Base-by-base conservation (phyloP, 1,284 basidiomycete genomes). In the Puccinia polysora region DNA sequence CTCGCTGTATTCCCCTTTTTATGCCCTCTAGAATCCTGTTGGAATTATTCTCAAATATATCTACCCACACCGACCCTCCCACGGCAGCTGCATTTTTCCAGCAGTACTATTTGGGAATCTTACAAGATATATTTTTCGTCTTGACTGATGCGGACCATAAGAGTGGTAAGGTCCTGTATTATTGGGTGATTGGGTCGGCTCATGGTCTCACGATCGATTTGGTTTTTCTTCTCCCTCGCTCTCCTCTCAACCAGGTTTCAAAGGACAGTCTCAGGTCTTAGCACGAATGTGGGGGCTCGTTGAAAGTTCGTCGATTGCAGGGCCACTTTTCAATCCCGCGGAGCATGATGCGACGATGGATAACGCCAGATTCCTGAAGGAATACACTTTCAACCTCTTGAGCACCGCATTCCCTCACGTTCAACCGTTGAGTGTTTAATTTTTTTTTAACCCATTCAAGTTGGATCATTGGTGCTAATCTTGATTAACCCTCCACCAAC, bases 121-220 rank as follows among this genome's bases (percentile, higher is more conserved):
- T 97, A 55, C 94, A 96, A 78, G 96, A 98, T 80, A 91, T 92
- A 73, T 96, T 98, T 85, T 97, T 89, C 78, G 95, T 98, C 59
- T 85, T 98, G 65, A 98, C 95, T 30, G 95, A 98, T 79, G 88
- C 95, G 14, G 95, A 97, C 81, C 95, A 98, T 84, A 97, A 98
- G 87, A 92, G 90, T 78, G 94, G 83, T 73, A 64, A 49, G 70
- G 14, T 18, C 20, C n/a, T n/a, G n/a, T 25, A 5, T 40, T 28
- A 25, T n/a, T 23, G 4, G n/a, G n/a, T n/a, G n/a, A n/a, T n/a
- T n/a, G n/a, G n/a, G n/a, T n/a, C n/a, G n/a, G n/a, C n/a, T n/a
- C n/a, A n/a, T n/a, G n/a, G n/a, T n/a, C n/a, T n/a, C n/a, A n/a
- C n/a, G n/a, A 45, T 14, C 67, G 30, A 60, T 45, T n/a, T 20